Conservation (phyloP, 2,329 filamentous ascomycete species). For the Dothistroma septosporum region DNA sequence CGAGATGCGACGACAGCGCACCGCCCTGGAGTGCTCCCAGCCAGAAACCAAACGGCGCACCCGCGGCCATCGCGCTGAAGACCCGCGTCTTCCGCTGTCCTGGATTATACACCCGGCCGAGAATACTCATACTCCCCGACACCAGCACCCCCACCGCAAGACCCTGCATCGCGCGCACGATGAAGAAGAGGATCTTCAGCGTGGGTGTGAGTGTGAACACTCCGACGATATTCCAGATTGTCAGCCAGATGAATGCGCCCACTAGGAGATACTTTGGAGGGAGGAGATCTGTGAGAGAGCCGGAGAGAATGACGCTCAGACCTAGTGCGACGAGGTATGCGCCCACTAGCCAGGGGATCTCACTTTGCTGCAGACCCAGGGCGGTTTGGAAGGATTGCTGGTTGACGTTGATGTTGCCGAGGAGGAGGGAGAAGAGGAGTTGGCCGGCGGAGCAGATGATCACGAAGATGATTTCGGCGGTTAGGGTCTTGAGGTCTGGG, state of each 20-base stretch:
- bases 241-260: constrained; percentile 42
- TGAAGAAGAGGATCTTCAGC: constrained; percentile 35
- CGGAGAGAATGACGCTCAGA: constrained; percentile 40
- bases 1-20: constrained; percentile 37
- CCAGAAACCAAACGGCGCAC: constrained; percentile 37
- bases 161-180: constrained; percentile 39
- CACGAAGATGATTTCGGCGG: constrained; percentile 41
- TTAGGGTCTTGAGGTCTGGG: constrained; percentile 39
- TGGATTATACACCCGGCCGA: constrained; percentile 39
- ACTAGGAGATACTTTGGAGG: constrained; percentile 43
- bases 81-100: constrained; percentile 38
- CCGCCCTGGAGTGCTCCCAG: constrained; percentile 41
- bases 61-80: constrained; percentile 37
- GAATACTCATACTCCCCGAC: constrained; percentile 36
- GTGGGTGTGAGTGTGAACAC: constrained; percentile 38
- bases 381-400: constrained; percentile 38
- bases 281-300: constrained; percentile 40
- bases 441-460: constrained; percentile 43
- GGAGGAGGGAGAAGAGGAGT: constrained; percentile 42
- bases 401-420: constrained; percentile 41
- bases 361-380: constrained; percentile 38
- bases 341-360: constrained; percentile 44
- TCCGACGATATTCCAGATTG: constrained; percentile 39
- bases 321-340: constrained; percentile 42
- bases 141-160: constrained; percentile 36